Percentiles rank a stretch among this genome's conserved stretches.
These are phyloP conservation scores for Colletotrichum destructivum DNA, from an alignment of 2,329 filamentous ascomycete genomes.

Conservation along the genomic window DNA sequence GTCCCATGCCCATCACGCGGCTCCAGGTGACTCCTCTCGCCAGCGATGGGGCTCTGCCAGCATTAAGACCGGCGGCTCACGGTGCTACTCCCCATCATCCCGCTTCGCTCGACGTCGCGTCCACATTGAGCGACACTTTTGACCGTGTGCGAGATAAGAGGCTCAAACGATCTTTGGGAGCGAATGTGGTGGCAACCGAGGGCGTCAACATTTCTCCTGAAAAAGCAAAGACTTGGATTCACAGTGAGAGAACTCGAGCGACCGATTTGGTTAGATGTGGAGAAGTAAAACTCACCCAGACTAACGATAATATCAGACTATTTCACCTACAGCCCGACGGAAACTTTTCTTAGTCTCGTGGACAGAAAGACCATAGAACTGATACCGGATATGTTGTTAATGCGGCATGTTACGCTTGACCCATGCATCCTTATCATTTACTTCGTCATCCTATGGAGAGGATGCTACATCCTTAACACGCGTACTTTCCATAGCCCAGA, in stretches of 20 bases:
- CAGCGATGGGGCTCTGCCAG: neutral
- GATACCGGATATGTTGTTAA: conserved; percentile 49
- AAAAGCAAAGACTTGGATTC: conserved; percentile 48
- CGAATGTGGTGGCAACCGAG: conserved; percentile 45
- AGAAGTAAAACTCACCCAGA: neutral
- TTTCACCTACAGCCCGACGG: conserved; percentile 49
- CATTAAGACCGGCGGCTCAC: neutral
- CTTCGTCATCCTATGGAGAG: conserved; percentile 51
- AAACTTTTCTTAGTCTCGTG: conserved; percentile 49
- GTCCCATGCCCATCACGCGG: neutral
- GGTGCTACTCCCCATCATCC: neutral
- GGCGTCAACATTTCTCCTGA: conserved; percentile 48
- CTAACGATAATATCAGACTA: conserved; percentile 44
- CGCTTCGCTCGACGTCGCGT: conserved; percentile 46
- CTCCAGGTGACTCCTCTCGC: neutral
- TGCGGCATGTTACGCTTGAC: conserved; percentile 50
- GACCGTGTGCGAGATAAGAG: conserved; percentile 48
- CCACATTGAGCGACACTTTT: conserved; percentile 49
- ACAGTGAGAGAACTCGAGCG: conserved; percentile 43
- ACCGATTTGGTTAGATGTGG: neutral
- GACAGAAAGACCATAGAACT: conserved; percentile 49
- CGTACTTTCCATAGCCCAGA: conserved; percentile 25
- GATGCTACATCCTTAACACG: conserved; percentile 43
- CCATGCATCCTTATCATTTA: conserved; percentile 51
- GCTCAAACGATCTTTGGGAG: conserved; percentile 43